Conservation (phyloP, 2,329 filamentous ascomycete genomes). For the Ilyonectria robusta region DNA sequence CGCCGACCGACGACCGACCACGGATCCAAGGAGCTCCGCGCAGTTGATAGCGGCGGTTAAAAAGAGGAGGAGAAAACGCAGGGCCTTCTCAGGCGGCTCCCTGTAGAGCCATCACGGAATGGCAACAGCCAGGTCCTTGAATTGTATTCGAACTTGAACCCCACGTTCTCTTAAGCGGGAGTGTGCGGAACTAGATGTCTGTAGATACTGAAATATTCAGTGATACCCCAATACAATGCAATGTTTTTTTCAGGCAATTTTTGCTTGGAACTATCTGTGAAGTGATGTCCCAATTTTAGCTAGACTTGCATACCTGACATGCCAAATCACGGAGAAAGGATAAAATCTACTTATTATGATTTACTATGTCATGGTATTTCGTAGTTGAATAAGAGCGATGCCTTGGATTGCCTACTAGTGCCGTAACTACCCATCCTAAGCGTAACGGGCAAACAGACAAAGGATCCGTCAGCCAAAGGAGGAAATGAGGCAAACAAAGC, state of each 20-base stretch:
- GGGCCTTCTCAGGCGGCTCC: background rate
- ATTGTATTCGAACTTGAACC: background rate
- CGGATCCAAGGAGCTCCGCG: background rate
- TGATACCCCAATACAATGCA: constrained; percentile 9
- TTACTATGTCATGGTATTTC: too few species aligned
- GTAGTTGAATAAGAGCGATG: background rate
- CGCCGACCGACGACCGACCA: constrained; percentile 10
- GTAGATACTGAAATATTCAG: constrained; percentile 4
- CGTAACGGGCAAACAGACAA: background rate
- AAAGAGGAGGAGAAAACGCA: constrained; percentile 15
- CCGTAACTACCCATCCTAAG: too few species aligned
- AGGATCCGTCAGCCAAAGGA: background rate
- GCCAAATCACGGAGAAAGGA: background rate
- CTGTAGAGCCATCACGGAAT: background rate
- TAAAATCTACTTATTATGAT: background rate
- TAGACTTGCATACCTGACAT: background rate
- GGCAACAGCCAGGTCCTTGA: background rate
- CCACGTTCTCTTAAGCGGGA: background rate
- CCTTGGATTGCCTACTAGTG: background rate
- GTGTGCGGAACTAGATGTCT: constrained; percentile 2
- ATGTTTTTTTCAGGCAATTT: background rate
- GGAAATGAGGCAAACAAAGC: background rate
- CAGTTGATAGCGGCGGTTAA: constrained; percentile 8
- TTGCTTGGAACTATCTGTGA: background rate
- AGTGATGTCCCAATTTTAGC: background rate